These are phyloP conservation scores for Suillus weaverae DNA, from an alignment of 768 basidiomycete genomes.

Conservation along the genomic window DNA sequence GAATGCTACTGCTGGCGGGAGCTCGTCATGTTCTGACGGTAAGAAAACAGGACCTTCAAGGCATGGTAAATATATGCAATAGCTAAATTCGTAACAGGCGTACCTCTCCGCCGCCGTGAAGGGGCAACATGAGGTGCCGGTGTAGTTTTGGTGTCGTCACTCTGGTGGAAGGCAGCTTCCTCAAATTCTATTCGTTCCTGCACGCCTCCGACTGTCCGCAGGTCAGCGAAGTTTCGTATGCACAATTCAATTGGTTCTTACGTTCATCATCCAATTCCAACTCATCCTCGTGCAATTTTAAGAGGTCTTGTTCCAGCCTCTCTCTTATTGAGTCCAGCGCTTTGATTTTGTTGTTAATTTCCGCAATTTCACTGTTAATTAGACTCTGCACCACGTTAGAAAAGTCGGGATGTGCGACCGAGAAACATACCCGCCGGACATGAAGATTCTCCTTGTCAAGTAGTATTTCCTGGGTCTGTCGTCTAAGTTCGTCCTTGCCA, in stretches of 20 bases:
- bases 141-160: constrained; percentile 15
- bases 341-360: constrained; percentile 89
- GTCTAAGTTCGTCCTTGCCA: constrained; percentile 79
- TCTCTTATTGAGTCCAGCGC: constrained; percentile 78
- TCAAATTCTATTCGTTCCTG: constrained; percentile 81
- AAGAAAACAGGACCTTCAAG: constrained; percentile 85
- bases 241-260: constrained; percentile 41
- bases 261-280: constrained; percentile 96
- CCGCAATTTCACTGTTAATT: constrained; percentile 81
- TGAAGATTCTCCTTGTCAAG: constrained; percentile 92
- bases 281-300: constrained; percentile 92
- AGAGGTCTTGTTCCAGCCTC: constrained; percentile 77
- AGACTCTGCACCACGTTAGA: constrained; percentile 56
- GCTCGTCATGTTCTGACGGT: constrained; percentile 94
- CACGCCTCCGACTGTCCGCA: constrained; percentile 76
- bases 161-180: constrained; percentile 39
- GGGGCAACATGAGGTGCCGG: constrained; percentile 22
- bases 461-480: constrained; percentile 83
- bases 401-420: constrained; percentile 1
- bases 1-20: constrained; percentile 93
- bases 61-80: constrained; percentile 10
- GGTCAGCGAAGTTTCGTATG: constrained; percentile 10
- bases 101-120: constrained; percentile 36
- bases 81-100: neutral
- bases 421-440: constrained; percentile 66